Conservation (phyloP, 1,284 basidiomycete genomes). For the Pascua guehoae region DNA sequence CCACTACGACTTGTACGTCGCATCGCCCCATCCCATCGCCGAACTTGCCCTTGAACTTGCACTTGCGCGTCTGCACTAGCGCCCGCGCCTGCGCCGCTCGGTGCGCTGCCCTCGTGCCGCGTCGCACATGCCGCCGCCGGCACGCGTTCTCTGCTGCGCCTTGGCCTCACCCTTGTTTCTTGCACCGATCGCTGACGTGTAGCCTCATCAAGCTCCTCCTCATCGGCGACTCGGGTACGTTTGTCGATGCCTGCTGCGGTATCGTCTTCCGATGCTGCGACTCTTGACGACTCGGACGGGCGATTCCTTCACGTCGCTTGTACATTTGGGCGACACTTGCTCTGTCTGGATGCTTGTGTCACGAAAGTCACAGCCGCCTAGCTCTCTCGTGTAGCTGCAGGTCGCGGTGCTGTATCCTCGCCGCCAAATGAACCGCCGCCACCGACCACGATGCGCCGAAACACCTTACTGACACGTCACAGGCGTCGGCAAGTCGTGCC, state of each 20-base stretch:
- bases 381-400: not conserved
- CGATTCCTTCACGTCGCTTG: too few species aligned
- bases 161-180: not conserved
- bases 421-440: not conserved
- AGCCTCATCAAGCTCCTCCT: constrained; percentile 90
- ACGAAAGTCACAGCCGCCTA: too few species aligned
- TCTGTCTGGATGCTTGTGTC: too few species aligned
- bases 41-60: too few species aligned
- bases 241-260: not conserved
- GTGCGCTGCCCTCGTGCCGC: not conserved
- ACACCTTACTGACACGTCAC: constrained; percentile 2
- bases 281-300: too few species aligned
- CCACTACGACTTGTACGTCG: constrained; percentile 50
- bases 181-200: not conserved
- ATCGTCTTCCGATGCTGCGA: too few species aligned
- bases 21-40: too few species aligned
- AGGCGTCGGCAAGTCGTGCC: constrained; percentile 98
- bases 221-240: constrained; percentile 89
- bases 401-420: not conserved
- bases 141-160: not conserved
- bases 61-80: too few species aligned
- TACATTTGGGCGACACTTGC: too few species aligned
- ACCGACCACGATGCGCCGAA: not conserved
- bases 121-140: not conserved
- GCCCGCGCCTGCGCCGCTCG: too few species aligned